Evolutionary conservation across 805 yeast species (phyloP).

Genomic region (Grigorovia humatica): DNA sequence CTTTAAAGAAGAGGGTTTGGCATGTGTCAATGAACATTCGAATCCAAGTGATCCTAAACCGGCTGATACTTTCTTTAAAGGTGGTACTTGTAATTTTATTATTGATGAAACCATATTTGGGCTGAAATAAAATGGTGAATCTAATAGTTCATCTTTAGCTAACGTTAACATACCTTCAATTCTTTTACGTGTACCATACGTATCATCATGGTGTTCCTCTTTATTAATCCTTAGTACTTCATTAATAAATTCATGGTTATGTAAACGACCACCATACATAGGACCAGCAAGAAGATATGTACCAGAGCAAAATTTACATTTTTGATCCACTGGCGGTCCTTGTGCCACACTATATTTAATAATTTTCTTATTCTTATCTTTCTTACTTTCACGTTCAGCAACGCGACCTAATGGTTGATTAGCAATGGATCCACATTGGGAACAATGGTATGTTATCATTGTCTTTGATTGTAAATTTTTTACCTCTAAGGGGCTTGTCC

Average conservation of each 20-base stretch:
- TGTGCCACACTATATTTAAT: constrained; percentile 53
- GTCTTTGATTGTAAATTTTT: constrained; percentile 69
- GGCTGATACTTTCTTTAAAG: constrained; percentile 57
- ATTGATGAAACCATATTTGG: constrained; percentile 68
- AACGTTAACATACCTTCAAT: constrained; percentile 88
- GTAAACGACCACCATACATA: constrained; percentile 84
- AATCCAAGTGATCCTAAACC: constrained; percentile 82
- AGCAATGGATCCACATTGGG: constrained; percentile 70
- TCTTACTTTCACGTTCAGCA: constrained; percentile 32
- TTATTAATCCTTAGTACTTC: constrained; percentile 48
- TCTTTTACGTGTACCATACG: constrained; percentile 72
- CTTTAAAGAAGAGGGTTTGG: constrained; percentile 73
- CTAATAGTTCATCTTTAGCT: constrained; percentile 58
- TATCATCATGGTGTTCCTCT: constrained; percentile 33
- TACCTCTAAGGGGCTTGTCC: constrained; percentile 69
- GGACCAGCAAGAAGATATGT: constrained; percentile 85
- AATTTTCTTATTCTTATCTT: constrained; percentile 22
- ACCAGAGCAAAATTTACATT: constrained; percentile 58
- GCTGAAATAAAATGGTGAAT: constrained; percentile 71
- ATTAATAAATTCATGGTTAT: constrained; percentile 55
- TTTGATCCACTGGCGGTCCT: constrained; percentile 49
- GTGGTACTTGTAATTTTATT: constrained; percentile 74
- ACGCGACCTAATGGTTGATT: constrained; percentile 69
- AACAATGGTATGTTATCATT: constrained; percentile 71
- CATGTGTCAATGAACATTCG: constrained; percentile 79